Conservation (phyloP, 2,329 filamentous ascomycete genomes). For the Davidsoniella neocaledoniae region DNA sequence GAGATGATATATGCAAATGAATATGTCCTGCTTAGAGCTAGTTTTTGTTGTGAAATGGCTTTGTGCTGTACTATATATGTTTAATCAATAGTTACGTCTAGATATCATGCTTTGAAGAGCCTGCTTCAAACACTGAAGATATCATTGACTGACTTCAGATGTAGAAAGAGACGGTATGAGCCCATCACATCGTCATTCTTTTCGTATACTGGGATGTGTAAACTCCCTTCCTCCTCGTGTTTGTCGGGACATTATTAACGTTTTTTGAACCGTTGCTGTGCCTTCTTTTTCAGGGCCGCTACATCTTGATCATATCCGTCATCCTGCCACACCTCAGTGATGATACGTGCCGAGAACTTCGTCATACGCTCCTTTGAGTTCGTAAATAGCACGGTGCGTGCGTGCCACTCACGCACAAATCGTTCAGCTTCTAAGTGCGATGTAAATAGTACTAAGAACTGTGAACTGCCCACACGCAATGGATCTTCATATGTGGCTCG, state of each 20-base stretch:
- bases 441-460: constrained; percentile 11
- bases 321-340: constrained; percentile 7
- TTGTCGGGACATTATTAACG: neutral
- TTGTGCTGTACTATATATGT: neutral
- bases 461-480: constrained; percentile 1
- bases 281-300: neutral
- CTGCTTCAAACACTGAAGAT: too few relatives aligned
- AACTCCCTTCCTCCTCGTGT: neutral
- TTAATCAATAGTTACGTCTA: neutral
- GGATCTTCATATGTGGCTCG: constrained; percentile 4
- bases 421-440: constrained; percentile 20
- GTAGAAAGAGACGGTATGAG: neutral
- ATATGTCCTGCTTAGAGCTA: too few relatives aligned
- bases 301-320: neutral
- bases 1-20: too few relatives aligned
- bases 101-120: neutral
- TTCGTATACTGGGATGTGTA: neutral
- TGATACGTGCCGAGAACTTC: constrained; percentile 6
- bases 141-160: neutral
- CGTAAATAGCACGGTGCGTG: constrained; percentile 15
- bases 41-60: neutral
- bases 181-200: neutral
- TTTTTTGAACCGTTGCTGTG: neutral
- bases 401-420: constrained; percentile 27
- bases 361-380: constrained; percentile 8